A percentile compares a stretch with the other conserved stretches of the same genome.
Evolutionary conservation across 805 yeast genomes (phyloP).

Genomic region (Tetrapisispora pingtungensis): DNA sequence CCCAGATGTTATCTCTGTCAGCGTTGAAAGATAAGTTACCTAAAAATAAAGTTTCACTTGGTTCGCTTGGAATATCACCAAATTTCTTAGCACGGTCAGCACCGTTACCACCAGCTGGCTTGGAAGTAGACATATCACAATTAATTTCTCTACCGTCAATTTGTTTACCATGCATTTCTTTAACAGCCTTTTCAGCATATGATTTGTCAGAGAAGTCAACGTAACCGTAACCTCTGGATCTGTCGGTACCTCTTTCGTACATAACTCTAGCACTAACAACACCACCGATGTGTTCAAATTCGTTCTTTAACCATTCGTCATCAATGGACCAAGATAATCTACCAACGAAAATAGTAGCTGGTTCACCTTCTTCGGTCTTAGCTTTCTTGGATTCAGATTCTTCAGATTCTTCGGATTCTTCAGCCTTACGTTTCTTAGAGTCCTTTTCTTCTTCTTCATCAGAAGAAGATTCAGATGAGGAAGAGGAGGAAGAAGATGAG

Average conservation of each 20-base stretch:
- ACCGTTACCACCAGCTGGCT: conserved; percentile 49
- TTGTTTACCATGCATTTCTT: conserved; percentile 82
- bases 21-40: conserved; percentile 94
- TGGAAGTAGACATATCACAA: conserved; percentile 82
- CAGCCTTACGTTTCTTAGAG: conserved; percentile 30
- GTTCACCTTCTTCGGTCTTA: conserved; percentile 43
- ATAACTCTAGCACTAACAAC: conserved; percentile 85
- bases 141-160: conserved; percentile 95
- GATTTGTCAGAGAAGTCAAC: conserved; percentile 79
- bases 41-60: conserved; percentile 90
- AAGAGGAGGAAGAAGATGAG: conserved; percentile 17
- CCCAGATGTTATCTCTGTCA: conserved; percentile 67
- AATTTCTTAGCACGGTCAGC: conserved; percentile 75
- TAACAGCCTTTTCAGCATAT: conserved; percentile 77
- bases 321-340: conserved; percentile 96
- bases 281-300: conserved; percentile 76
- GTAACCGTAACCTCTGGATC: conserved; percentile 95
- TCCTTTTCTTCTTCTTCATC: conserved; percentile 16
- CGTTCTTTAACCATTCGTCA: conserved; percentile 84
- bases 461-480: conserved; percentile 11
- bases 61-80: conserved; percentile 86
- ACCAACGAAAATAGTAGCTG: conserved; percentile 90
- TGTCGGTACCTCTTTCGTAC: conserved; percentile 82
- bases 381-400: conserved; percentile 43
- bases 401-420: conserved; percentile 22